A percentile compares a stretch with the other conserved stretches of the same genome.
These are phyloP conservation scores for Monoraphidium neglectum DNA, from an alignment of 139 green algal species.

Conservation along the genomic window DNA sequence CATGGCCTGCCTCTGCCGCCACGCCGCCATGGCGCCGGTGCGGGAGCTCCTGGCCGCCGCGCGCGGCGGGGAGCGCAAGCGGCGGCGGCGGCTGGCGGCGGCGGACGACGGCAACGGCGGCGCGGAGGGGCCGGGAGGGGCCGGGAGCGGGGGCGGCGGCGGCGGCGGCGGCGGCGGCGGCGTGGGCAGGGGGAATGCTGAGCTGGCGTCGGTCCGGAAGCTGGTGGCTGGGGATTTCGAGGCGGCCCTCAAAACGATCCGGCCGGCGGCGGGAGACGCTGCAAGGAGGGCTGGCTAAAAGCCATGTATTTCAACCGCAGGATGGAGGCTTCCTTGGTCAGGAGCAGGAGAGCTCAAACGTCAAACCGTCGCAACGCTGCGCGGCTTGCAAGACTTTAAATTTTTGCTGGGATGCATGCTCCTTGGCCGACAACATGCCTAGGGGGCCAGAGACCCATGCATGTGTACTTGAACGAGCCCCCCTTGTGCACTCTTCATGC, in stretches of 20 bases:
- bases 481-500: no score
- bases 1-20: slow-evolving; percentile 40
- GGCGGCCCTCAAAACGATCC: slow-evolving; percentile 2
- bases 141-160: background rate
- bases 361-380: no score
- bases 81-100: background rate
- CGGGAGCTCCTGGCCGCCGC: slow-evolving; percentile 34
- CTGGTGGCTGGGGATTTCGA: slow-evolving; percentile 12
- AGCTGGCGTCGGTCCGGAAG: slow-evolving; percentile 2
- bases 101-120: no score
- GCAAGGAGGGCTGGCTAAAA: no score
- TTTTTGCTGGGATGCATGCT: no score
- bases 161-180: background rate
- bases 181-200: background rate
- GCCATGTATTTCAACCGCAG: no score
- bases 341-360: no score
- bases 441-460: no score
- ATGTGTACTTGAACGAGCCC: no score
- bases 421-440: no score
- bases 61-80: background rate
- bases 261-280: slow-evolving; percentile 20
- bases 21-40: slow-evolving; percentile 60
- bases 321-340: no score
- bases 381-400: no score
- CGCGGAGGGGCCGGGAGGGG: background rate